Base-by-base conservation (phyloP, 176 grass and related monocot genomes). In the Paspalum notatum region DNA sequence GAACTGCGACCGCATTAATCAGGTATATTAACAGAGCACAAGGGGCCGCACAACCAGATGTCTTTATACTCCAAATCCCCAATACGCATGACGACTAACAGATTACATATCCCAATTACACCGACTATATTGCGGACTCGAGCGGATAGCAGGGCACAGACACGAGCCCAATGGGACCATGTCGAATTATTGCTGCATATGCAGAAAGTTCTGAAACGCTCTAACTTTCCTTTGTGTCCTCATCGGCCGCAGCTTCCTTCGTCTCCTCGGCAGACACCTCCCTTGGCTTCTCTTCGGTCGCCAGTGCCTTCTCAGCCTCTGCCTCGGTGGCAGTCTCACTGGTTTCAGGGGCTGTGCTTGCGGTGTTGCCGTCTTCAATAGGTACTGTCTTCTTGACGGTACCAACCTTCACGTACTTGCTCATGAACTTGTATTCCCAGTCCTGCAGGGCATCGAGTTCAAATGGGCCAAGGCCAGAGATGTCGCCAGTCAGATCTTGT, bases 381-480 rank as follows among this genome's bases (percentile, higher is more conserved):
- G 89, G 79, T 9, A 70, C 85, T 0, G 25, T 24, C 78, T 88
- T 92, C 89, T 94, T 97, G 85, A 97, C 60, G 9, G 91, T 92
- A 25, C 95, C 90, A 0, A 98, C 95, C 81, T 98, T 94, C 39
- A 91, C 88, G 41, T 98, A 98, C 66, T 98, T 98, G 77, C 90
- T 85, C 95, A 89, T 94, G 74, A 98, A 98, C 85, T 98, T 94
- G 83, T 94, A 89, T 50, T 98, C 92, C 90, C 92, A 98, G 39
- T 98, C 92, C 87, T 98, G 95, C 67, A 98, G 66, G 0, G 86
- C 88, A 2, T 98, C 95, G 2, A 94, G 49, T 81, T 98, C 95
- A 27, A 94, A 98, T 11, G 95, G 88, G 12, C 95, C 90, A n/a
- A 94, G 90, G 54, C 92, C 92, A 9, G 92, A 83, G 46, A 89